Evolutionary conservation across 2,329 filamentous ascomycete species (phyloP).

Genomic region (Daldinia eschscholtzii): DNA sequence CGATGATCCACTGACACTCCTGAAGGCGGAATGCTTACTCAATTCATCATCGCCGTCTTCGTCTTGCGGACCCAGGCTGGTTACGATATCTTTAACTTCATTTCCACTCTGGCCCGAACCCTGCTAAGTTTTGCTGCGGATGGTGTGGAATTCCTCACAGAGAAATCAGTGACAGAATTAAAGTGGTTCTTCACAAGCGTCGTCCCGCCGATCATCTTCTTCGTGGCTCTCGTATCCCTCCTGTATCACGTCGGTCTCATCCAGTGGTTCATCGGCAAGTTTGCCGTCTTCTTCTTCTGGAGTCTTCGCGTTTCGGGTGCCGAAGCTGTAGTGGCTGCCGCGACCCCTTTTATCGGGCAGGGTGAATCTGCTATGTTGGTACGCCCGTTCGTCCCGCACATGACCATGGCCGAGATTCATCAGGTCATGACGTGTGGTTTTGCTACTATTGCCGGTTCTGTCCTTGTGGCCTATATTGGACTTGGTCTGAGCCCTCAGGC

Average conservation of each 20-base stretch:
- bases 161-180: conserved; percentile 56
- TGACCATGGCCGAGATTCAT: conserved; percentile 89
- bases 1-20: conserved; percentile 10
- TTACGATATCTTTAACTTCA: conserved; percentile 92
- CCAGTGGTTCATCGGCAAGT: conserved; percentile 91
- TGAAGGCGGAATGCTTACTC: conserved; percentile 80
- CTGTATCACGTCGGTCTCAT: conserved; percentile 84
- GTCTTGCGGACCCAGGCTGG: conserved; percentile 84
- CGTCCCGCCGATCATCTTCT: conserved; percentile 95
- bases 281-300: conserved; percentile 94
- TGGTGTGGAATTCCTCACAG: conserved; percentile 80
- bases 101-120: conserved; percentile 79
- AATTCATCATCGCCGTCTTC: conserved; percentile 90
- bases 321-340: conserved; percentile 92
- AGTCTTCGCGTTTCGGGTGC: conserved; percentile 86
- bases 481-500: conserved; percentile 88
- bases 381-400: conserved; percentile 84
- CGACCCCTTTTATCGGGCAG: conserved; percentile 93
- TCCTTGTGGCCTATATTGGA: conserved; percentile 86
- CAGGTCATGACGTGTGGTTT: conserved; percentile 95
- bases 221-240: conserved; percentile 91
- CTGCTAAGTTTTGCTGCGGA: conserved; percentile 81
- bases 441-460: conserved; percentile 90
- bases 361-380: conserved; percentile 95
- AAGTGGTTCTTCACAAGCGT: conserved; percentile 82